These are phyloP conservation scores for Chionographis japonica DNA, from an alignment of 106 monocot genomes.

Conservation along the genomic window DNA sequence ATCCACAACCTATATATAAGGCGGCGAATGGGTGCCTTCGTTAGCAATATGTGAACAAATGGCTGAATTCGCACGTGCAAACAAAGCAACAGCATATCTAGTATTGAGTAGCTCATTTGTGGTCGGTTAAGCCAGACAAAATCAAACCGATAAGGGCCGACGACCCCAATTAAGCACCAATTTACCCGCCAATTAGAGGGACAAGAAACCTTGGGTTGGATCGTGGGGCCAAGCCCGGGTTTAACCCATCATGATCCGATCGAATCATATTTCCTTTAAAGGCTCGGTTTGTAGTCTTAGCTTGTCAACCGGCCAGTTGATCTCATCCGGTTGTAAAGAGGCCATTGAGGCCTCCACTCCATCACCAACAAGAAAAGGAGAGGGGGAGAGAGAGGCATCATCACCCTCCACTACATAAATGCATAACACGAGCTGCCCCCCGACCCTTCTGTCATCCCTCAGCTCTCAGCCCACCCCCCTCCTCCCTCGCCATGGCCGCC, in stretches of 20 bases:
- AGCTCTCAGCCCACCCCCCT: not conserved
- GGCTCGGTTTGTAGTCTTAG: not conserved
- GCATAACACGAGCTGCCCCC: conserved; percentile 1
- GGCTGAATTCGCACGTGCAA: no score
- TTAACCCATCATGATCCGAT: no score
- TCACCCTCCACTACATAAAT: conserved; percentile 1
- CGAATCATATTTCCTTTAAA: no score
- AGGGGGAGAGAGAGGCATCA: not conserved
- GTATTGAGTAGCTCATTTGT: no score
- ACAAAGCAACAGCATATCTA: no score
- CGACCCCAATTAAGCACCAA: not conserved
- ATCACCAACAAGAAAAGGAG: not conserved
- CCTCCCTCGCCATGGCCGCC: not conserved
- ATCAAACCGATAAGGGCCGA: not conserved
- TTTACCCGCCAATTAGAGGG: not conserved
- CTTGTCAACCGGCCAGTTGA: not conserved
- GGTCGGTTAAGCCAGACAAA: no score
- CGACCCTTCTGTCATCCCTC: not conserved
- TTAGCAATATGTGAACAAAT: no score
- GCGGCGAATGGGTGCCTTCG: no score
- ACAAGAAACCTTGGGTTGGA: not conserved
- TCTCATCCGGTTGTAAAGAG: not conserved
- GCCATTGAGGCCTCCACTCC: not conserved
- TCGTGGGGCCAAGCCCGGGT: not conserved
- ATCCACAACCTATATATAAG: no score